These are phyloP conservation scores for Stephanodiscus minutulus DNA, from an alignment of 108 stramenopile genomes.

Conservation along the genomic window DNA sequence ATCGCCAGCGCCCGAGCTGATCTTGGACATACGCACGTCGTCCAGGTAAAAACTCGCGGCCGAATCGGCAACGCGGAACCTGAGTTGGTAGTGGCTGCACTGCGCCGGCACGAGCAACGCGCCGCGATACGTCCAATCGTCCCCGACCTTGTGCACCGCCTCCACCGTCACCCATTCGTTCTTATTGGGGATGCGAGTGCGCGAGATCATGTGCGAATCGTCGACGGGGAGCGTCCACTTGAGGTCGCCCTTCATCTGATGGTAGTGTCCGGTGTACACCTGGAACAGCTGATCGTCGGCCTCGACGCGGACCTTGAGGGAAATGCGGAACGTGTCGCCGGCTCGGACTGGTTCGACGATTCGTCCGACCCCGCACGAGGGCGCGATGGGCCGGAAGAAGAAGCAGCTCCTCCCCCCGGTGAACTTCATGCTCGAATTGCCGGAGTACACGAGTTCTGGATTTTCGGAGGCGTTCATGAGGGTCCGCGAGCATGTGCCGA, in stretches of 20 bases:
- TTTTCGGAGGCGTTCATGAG: background rate
- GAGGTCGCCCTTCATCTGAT: slow-evolving; percentile 10
- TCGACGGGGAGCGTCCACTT: slow-evolving; percentile 24
- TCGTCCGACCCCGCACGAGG: slow-evolving; percentile 13
- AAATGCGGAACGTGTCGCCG: slow-evolving; percentile 30
- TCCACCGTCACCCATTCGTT: slow-evolving; percentile 33
- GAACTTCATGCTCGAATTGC: slow-evolving; percentile 5
- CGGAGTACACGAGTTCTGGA: slow-evolving; percentile 19
- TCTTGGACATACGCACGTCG: slow-evolving; percentile 26
- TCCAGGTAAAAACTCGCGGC: slow-evolving; percentile 29
- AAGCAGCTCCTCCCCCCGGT: slow-evolving; percentile 23
- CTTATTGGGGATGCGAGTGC: slow-evolving; percentile 20
- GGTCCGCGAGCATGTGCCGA: slow-evolving; percentile 3
- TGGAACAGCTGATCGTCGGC: slow-evolving; percentile 28
- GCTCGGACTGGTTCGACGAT: slow-evolving; percentile 8
- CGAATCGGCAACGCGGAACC: slow-evolving; percentile 21
- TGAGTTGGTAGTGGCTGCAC: slow-evolving; percentile 41
- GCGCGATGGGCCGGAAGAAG: slow-evolving; percentile 27
- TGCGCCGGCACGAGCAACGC: slow-evolving; percentile 16
- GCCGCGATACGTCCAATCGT: slow-evolving; percentile 34
- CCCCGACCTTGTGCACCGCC: slow-evolving; percentile 31
- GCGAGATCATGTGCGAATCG: slow-evolving; percentile 29
- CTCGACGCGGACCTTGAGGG: slow-evolving; percentile 17
- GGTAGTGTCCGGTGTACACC: slow-evolving; percentile 35
- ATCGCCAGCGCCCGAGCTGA: background rate